Conservation (phyloP, 306 rosid species). For the Vigna radiata region DNA sequence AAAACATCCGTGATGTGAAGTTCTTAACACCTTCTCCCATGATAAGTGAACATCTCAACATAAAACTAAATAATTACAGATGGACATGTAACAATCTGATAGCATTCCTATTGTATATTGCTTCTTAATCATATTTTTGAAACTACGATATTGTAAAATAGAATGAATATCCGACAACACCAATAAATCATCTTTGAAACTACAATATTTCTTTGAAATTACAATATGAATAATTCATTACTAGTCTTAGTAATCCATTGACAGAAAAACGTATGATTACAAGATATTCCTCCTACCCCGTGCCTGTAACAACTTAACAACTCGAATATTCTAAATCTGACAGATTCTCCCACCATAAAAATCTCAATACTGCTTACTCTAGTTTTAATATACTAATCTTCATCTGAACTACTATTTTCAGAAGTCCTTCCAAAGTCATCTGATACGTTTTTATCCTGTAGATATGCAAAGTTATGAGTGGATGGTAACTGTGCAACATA, state of each 20-base stretch:
- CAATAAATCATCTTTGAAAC: background rate
- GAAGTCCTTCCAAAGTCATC: constrained; percentile 66
- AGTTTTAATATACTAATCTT: constrained; percentile 56
- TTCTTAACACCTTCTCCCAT: too few species aligned
- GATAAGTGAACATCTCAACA: too few species aligned
- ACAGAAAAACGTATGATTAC: background rate
- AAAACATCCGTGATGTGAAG: too few species aligned
- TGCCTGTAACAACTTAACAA: background rate
- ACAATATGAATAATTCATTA: background rate
- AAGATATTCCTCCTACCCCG: constrained; percentile 23
- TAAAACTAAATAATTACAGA: too few species aligned
- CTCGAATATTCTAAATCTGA: constrained; percentile 23
- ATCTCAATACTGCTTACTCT: constrained; percentile 27
- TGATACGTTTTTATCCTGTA: constrained; percentile 60
- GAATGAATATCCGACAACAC: background rate
- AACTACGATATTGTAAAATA: too few species aligned
- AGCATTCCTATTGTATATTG: too few species aligned
- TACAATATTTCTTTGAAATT: too few species aligned
- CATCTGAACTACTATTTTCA: constrained; percentile 73
- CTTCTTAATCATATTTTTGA: too few species aligned
- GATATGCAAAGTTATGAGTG: constrained; percentile 6
- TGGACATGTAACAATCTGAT: too few species aligned
- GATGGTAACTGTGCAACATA: constrained; percentile 2
- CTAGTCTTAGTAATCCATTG: background rate
- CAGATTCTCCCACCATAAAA: constrained; percentile 2